These are phyloP conservation scores for Lepidium didymum DNA, from an alignment of 345 rosid species.

Conservation along the genomic window DNA sequence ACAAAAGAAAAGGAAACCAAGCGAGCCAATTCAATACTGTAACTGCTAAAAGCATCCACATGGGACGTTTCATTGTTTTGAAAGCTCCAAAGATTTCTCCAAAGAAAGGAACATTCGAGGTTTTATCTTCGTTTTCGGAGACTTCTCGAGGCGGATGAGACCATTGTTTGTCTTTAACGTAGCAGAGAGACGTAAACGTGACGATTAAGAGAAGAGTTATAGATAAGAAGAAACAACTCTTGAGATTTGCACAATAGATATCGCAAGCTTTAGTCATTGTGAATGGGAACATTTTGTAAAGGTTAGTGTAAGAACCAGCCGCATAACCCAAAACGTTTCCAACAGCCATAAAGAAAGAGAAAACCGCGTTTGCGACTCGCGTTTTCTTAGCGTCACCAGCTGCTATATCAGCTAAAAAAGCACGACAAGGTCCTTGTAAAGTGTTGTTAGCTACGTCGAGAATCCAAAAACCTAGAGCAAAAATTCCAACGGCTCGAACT, in stretches of 20 bases:
- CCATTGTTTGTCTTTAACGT: slow-evolving; percentile 41
- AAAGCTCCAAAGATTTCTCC: slow-evolving; percentile 44
- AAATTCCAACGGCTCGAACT: slow-evolving; percentile 53
- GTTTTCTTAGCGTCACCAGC: slow-evolving; percentile 44
- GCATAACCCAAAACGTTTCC: slow-evolving; percentile 85
- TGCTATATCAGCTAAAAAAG: slow-evolving; percentile 72
- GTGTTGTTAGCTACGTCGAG: slow-evolving; percentile 94
- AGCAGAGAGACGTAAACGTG: slow-evolving; percentile 35
- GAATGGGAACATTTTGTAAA: slow-evolving; percentile 60
- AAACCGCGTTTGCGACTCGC: slow-evolving; percentile 48
- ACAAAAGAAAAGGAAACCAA: slow-evolving; percentile 80
- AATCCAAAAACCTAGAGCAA: slow-evolving; percentile 78
- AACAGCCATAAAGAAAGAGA: slow-evolving; percentile 84
- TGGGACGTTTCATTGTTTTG: slow-evolving; percentile 42
- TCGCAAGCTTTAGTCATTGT: slow-evolving; percentile 63
- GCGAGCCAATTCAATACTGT: slow-evolving; percentile 77
- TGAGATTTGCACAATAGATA: slow-evolving; percentile 72
- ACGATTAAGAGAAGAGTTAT: slow-evolving; percentile 39
- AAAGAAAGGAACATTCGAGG: not conserved
- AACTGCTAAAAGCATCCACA: slow-evolving; percentile 63
- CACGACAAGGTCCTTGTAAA: slow-evolving; percentile 85
- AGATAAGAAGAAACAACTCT: slow-evolving; percentile 62
- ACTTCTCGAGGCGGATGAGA: not conserved
- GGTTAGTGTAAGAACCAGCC: slow-evolving; percentile 56
- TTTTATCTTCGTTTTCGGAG: not conserved